Conservation (phyloP, 345 rosid species). For the Gossypium ekmanianum region DNA sequence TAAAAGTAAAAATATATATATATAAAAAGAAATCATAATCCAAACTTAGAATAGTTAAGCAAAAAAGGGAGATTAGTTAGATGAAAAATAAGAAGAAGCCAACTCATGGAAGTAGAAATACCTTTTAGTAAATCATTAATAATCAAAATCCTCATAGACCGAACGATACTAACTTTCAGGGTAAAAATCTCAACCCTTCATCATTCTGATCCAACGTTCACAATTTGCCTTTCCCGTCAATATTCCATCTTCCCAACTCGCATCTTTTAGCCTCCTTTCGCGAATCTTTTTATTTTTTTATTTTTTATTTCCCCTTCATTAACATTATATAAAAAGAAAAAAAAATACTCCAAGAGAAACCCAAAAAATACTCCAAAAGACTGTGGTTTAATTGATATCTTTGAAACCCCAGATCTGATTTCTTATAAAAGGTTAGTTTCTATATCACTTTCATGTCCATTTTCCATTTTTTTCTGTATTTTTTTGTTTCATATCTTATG, state of each 20-base stretch:
- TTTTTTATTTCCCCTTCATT: not conserved
- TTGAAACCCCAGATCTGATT: constrained; percentile 11
- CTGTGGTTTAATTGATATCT: not conserved
- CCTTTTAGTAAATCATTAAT: not conserved
- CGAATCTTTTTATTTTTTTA: not conserved
- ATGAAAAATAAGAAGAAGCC: not conserved
- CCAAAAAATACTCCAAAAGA: not conserved
- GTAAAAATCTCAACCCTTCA: not conserved
- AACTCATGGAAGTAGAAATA: not conserved
- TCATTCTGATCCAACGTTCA: not conserved
- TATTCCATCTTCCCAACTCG: not conserved
- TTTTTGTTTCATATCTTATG: not conserved
- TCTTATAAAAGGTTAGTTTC: constrained; percentile 6
- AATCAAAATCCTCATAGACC: not conserved
- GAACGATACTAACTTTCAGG: not conserved
- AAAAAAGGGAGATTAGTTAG: not conserved
- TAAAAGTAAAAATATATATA: not conserved
- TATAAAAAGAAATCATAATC: not conserved
- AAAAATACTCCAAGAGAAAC: not conserved
- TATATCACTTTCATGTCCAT: not conserved
- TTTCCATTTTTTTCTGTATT: not conserved
- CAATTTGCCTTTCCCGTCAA: not conserved
- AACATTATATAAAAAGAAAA: not conserved
- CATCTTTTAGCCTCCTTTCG: not conserved
- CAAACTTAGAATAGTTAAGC: not conserved